Evolutionary conservation across 2,329 filamentous ascomycete species (phyloP), one percentile per base, ranked within the genome.

Genomic region (Fusarium subtropicale): DNA sequence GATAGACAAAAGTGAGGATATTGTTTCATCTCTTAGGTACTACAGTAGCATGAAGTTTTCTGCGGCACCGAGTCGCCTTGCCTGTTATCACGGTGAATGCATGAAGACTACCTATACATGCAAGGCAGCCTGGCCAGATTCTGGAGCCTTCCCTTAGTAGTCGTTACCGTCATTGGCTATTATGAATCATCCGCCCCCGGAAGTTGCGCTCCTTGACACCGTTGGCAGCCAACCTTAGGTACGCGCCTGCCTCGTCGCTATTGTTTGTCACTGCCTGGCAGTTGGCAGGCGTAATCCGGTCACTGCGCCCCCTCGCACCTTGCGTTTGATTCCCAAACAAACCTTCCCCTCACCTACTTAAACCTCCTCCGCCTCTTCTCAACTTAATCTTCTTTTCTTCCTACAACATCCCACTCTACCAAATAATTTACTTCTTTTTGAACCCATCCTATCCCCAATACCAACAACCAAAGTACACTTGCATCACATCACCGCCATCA

Each of bases 401-500:
- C 59, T 60, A 34, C 58, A 58, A 52, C 58, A 71, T 56, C 64
- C 68, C 55, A 48, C 58, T 53, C 26, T 44, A 24, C 47, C 55
- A 51, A 30, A 22, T 20, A 38, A 58, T 44, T 52, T 56, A 60
- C 62, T 33, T 56, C 59, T 34, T 45, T 57, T 50, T 59, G 50
- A 58, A 56, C 68, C 66, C 53, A 9, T 51, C 52, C 31, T 60
- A 60, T 65, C 38, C 42, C 38, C 56, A 55, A 70, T 51, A 55
- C 55, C 52, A 74, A 61, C 70, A 41, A 67, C 57, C 56, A 55
- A 66, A 73, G 60, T 71, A 55, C 72, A 69, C 75, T 62, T 38
- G 71, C 60, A 36, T 66, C 69, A 62, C 73, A 74, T 73, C 75
- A 75, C 75, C 78, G 79, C 72, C 82, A 90, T 74, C 82, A 97